Evolutionary conservation across 345 rosid species (phyloP).

Genomic region (Syzygium aromaticum): DNA sequence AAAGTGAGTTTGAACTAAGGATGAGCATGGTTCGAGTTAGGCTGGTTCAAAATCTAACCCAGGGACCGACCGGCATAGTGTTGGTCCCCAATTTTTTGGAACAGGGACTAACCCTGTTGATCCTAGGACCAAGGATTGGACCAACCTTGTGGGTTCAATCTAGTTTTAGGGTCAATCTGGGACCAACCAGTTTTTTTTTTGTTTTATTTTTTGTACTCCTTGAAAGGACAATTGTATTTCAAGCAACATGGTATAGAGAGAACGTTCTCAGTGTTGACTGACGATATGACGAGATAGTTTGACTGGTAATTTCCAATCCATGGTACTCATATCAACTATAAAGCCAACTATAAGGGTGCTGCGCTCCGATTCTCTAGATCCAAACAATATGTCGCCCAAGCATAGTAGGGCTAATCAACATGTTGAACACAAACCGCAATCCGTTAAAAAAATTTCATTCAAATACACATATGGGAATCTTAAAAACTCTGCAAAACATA

Average conservation of each 20-base stretch:
- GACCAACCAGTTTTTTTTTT: too few species aligned
- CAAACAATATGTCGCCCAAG: background rate
- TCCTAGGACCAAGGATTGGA: background rate
- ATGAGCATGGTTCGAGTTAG: background rate
- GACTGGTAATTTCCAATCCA: background rate
- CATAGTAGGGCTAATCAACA: background rate
- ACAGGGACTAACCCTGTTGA: background rate
- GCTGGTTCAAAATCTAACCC: background rate
- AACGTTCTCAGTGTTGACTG: background rate
- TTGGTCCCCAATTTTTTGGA: background rate
- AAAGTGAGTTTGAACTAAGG: background rate
- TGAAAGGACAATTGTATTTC: background rate
- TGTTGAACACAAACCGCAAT: background rate
- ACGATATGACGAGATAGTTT: fast-evolving
- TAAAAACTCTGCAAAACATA: background rate
- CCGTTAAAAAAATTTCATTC: background rate
- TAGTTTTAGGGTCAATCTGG: too few species aligned
- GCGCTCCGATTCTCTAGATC: background rate
- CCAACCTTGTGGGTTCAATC: too few species aligned
- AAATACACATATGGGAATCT: background rate
- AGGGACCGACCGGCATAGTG: background rate
- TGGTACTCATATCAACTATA: background rate
- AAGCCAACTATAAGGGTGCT: background rate
- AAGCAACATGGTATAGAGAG: background rate
- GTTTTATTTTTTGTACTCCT: background rate